These are phyloP conservation scores for Colletotrichum tofieldiae DNA, from an alignment of 2,329 filamentous ascomycete species.

Conservation along the genomic window DNA sequence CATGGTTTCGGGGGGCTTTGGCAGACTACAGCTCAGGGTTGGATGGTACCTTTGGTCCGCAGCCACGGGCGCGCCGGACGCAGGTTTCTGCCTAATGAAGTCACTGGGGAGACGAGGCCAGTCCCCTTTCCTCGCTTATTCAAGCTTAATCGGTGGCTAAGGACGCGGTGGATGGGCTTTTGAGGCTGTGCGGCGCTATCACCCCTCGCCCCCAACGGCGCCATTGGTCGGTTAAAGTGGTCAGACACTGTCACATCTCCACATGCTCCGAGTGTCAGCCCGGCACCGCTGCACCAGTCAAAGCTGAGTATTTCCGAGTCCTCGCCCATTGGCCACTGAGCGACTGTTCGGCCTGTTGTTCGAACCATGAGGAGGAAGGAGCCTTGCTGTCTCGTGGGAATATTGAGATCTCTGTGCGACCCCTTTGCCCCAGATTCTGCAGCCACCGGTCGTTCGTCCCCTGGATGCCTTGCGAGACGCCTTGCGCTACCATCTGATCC, in stretches of 20 bases:
- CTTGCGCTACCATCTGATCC: conserved; percentile 19
- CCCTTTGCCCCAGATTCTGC: conserved; percentile 9
- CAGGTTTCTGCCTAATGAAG: conserved; percentile 18
- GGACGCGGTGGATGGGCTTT: background rate
- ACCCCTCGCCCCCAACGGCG: background rate
- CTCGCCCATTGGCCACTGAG: background rate
- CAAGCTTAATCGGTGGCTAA: conserved; percentile 22
- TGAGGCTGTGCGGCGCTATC: conserved; percentile 6
- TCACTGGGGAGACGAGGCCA: background rate
- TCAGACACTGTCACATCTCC: background rate
- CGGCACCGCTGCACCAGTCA: background rate
- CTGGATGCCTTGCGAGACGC: conserved; percentile 36
- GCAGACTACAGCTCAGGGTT: background rate
- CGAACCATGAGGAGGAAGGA: background rate
- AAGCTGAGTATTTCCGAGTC: background rate
- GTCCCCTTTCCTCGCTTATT: conserved; percentile 11
- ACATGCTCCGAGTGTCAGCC: background rate
- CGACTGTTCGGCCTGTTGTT: background rate
- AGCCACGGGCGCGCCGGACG: background rate
- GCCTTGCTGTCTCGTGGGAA: background rate
- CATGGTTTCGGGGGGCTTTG: background rate
- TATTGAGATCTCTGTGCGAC: background rate
- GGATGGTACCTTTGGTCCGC: conserved; percentile 6
- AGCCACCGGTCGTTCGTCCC: background rate
- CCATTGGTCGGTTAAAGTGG: background rate